Evolutionary conservation across 768 basidiomycete genomes (phyloP).

Genomic region (Phaeolepiota aurea): DNA sequence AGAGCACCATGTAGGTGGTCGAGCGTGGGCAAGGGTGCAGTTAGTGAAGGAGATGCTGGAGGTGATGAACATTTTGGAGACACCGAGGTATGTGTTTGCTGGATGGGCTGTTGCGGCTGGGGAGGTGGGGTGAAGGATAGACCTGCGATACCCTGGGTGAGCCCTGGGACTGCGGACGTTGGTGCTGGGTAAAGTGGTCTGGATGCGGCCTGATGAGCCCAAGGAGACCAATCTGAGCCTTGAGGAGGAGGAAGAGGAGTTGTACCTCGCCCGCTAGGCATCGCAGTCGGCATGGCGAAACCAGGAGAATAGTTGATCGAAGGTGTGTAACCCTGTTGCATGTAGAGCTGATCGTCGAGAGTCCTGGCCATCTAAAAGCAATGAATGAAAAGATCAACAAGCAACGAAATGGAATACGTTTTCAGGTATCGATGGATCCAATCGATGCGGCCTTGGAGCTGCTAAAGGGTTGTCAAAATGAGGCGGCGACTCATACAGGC

Average conservation of each 20-base stretch:
- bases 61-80: conserved; percentile 39
- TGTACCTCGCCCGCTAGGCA: background rate
- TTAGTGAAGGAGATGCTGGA: conserved; percentile 39
- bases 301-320: conserved; percentile 15
- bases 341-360: conserved; percentile 38
- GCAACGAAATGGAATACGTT: conserved; percentile 39
- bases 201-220: conserved; percentile 10
- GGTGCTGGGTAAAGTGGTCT: background rate
- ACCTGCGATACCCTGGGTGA: conserved; percentile 7
- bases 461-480: conserved; percentile 49
- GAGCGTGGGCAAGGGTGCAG: conserved; percentile 62
- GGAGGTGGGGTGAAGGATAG: conserved; percentile 24
- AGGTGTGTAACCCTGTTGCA: conserved; percentile 8
- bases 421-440: conserved; percentile 51
- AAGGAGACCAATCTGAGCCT: conserved; percentile 9
- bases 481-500: conserved; percentile 29
- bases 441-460: conserved; percentile 58
- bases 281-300: conserved; percentile 12
- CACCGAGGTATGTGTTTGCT: conserved; percentile 28
- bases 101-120: conserved; percentile 39
- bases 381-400: background rate
- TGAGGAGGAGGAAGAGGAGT: conserved; percentile 7
- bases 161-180: conserved; percentile 9
- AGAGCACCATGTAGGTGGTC: conserved; percentile 46
- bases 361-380: conserved; percentile 53